phyloP scores from a whole-genome alignment of 345 rosid species.

The Ceriops decandra region DNA sequence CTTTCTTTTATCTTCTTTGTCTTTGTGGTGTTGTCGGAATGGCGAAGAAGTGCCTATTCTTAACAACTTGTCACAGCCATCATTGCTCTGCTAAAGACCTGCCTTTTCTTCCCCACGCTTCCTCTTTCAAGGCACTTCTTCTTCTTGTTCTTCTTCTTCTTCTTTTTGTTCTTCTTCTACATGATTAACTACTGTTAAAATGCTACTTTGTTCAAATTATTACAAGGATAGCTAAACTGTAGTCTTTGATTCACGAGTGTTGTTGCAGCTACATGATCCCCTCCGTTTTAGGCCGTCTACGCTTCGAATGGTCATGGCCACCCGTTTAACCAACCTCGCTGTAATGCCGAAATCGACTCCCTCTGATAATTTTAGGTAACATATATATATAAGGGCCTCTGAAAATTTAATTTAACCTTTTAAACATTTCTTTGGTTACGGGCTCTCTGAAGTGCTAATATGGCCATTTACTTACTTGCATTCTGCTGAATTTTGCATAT shows the following conservation, averaged over 20 bases:
- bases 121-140: constrained; percentile 13
- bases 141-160: background rate
- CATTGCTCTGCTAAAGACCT: background rate
- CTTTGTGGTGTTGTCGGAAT: background rate
- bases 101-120: constrained; percentile 2
- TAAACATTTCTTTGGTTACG: background rate
- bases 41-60: background rate
- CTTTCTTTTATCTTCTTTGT: too few species aligned
- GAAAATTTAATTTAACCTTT: too few species aligned
- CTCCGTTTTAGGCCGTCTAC: constrained; percentile 5
- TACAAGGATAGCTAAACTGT: background rate
- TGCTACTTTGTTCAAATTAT: background rate
- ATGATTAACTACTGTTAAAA: background rate
- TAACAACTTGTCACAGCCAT: background rate
- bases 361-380: constrained; percentile 16
- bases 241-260: background rate
- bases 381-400: background rate
- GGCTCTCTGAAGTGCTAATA: too few species aligned
- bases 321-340: background rate
- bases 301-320: background rate
- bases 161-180: background rate
- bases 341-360: constrained; percentile 1
- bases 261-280: constrained; percentile 10
- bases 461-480: background rate
- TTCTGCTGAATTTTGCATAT: background rate